Evolutionary conservation across 805 yeast genomes (phyloP).

Genomic region (Saturnispora zaruensis): DNA sequence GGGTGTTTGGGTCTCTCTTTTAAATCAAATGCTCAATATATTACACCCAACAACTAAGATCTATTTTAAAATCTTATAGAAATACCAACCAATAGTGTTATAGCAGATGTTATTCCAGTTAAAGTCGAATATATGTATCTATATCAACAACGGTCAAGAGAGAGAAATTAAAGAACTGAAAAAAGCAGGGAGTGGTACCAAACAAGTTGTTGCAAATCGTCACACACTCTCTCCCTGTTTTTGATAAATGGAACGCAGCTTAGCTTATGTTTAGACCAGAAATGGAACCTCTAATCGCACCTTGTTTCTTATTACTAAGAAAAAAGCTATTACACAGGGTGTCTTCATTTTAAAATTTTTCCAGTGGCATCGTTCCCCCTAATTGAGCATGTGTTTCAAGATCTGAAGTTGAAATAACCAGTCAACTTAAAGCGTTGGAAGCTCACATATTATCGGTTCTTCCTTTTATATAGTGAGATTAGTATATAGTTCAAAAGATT

Average conservation of each 20-base stretch:
- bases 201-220: background rate
- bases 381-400: background rate
- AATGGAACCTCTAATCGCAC: background rate
- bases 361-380: background rate
- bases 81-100: background rate
- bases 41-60: background rate
- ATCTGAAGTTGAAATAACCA: background rate
- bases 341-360: background rate
- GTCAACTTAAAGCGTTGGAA: too few relatives aligned
- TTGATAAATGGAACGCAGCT: background rate
- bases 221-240: background rate
- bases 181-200: background rate
- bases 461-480: too few relatives aligned
- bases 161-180: background rate
- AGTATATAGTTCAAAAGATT: too few relatives aligned
- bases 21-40: background rate
- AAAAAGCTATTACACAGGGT: background rate
- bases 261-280: background rate
- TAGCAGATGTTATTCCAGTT: background rate
- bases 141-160: background rate
- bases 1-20: background rate
- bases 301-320: background rate
- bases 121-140: background rate
- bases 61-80: background rate
- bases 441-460: too few relatives aligned